Evolutionary conservation across 257 asterid species (phyloP), one percentile per base, ranked within the genome.

Genomic region (Forsythia suspensa): DNA sequence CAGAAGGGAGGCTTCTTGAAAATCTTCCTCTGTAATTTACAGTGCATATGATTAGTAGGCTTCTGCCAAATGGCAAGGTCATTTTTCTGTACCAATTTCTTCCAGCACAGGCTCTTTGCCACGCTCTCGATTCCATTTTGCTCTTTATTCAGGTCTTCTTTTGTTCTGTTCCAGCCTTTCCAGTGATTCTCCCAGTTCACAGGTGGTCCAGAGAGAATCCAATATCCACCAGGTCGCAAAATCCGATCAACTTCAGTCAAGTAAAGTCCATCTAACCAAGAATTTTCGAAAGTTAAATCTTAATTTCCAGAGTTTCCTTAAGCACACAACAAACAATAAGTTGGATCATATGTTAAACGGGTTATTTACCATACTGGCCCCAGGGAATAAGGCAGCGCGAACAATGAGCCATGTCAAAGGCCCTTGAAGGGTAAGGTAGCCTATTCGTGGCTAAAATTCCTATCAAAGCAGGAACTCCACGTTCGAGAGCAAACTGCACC

Each of bases 181-280:
- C 92, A 94, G 78, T 87, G 93, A 43, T 4, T 85, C 84, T 87
- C 81, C 98, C 97, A 96, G 85, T 96, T 96, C 42, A 96, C 82
- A 0, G 99, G 99, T 1, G 99, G 98, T 5, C 99, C 99, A 0
- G 99, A 96, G 11, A 96, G 93, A 79, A 96, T 81, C 99, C 99
- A 96, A 46, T 90, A 90, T 40, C 99, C 98, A 8, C 97, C 99
- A 8, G 99, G 98, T 2, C 98, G 97, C 36, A 96, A 78, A 76
- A 96, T 73, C 55, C 99, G 77, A 81, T 96, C 98, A 5, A 96
- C 94, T 80, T 96, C 99, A 1, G 87, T 94, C 84, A 96, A 89
- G 86, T 90, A 92, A 1, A 94, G 93, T 18, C 98, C 99, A 75
- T 92, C 98, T 94, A 87, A 71, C 84, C 75, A 79, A 79, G 13